These are phyloP conservation scores for Mortierella sp. DNA, from an alignment of 371 early-diverging fungal genomes.

Conservation along the genomic window DNA sequence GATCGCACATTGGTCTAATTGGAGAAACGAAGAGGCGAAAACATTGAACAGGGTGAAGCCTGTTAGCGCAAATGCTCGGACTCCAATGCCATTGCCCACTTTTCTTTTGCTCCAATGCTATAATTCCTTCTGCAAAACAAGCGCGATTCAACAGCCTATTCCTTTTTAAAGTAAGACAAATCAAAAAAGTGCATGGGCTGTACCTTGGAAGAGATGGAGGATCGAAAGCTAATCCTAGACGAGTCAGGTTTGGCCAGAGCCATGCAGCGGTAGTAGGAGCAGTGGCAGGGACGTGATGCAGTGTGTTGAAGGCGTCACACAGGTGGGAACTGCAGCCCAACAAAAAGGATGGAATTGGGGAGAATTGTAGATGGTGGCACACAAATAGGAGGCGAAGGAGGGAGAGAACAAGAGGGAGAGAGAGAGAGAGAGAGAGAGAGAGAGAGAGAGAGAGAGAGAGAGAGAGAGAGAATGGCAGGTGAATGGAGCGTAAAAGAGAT, in stretches of 20 bases:
- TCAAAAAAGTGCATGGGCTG: neutral
- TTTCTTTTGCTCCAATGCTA: too few relatives aligned
- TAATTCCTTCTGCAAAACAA: too few relatives aligned
- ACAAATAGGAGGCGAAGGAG: neutral
- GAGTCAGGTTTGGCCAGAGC: neutral
- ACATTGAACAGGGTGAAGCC: too few relatives aligned
- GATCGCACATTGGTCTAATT: slow-evolving; percentile 11
- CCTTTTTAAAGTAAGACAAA: too few relatives aligned
- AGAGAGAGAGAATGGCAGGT: neutral
- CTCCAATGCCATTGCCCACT: too few relatives aligned
- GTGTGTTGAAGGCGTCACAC: too few relatives aligned
- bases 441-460: slow-evolving; percentile 6
- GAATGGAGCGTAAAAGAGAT: neutral
- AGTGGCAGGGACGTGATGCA: too few relatives aligned
- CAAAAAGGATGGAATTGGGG: too few relatives aligned
- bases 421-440: neutral
- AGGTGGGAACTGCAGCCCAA: too few relatives aligned
- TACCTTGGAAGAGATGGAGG: neutral
- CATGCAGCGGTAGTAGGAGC: slow-evolving; percentile 1
- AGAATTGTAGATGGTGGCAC: too few relatives aligned
- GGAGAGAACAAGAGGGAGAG: neutral
- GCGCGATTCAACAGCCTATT: too few relatives aligned
- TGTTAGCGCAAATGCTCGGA: too few relatives aligned
- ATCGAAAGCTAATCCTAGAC: neutral
- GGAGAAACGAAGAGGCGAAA: neutral